Evolutionary conservation across 2,329 filamentous ascomycete genomes (phyloP).

Genomic region (Zalaria sp.): DNA sequence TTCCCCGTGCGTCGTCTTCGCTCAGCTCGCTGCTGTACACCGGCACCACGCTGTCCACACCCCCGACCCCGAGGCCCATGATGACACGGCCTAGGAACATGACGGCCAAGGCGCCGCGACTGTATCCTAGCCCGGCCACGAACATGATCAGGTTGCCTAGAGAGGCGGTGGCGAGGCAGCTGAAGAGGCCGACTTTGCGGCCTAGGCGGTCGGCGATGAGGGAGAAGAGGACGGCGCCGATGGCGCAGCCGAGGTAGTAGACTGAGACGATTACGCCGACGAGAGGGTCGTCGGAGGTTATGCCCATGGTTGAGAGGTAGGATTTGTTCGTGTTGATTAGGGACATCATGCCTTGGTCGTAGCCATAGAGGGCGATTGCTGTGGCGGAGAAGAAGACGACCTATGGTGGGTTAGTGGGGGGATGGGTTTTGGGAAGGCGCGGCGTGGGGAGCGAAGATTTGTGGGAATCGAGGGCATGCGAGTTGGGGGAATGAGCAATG

Average conservation of each 20-base stretch:
- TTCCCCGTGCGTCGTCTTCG: slow-evolving; percentile 42
- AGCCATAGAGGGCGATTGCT: slow-evolving; percentile 41
- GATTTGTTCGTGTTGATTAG: slow-evolving; percentile 40
- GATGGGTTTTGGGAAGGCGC: background rate
- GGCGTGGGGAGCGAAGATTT: no score
- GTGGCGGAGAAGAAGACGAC: slow-evolving; percentile 39
- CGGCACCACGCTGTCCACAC: slow-evolving; percentile 47
- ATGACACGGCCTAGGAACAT: slow-evolving; percentile 37
- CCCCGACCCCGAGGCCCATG: slow-evolving; percentile 45
- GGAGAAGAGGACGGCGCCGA: slow-evolving; percentile 44
- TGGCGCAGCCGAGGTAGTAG: slow-evolving; percentile 48
- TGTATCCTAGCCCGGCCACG: slow-evolving; percentile 35
- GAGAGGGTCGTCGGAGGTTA: slow-evolving; percentile 33
- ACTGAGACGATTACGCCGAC: slow-evolving; percentile 47
- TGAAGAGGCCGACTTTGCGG: slow-evolving; percentile 41
- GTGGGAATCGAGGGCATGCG: no score
- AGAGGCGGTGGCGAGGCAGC: slow-evolving; percentile 37
- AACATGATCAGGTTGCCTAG: slow-evolving; percentile 49
- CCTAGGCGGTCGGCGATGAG: slow-evolving; percentile 39
- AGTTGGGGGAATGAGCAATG: no score
- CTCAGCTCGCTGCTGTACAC: slow-evolving; percentile 45
- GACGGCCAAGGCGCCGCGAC: slow-evolving; percentile 27
- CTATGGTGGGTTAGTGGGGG: slow-evolving; percentile 11
- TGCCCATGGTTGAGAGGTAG: slow-evolving; percentile 45
- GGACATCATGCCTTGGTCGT: slow-evolving; percentile 38